phyloP scores from a whole-genome alignment of 1,284 basidiomycete species.

The Fomes fomentarius region DNA sequence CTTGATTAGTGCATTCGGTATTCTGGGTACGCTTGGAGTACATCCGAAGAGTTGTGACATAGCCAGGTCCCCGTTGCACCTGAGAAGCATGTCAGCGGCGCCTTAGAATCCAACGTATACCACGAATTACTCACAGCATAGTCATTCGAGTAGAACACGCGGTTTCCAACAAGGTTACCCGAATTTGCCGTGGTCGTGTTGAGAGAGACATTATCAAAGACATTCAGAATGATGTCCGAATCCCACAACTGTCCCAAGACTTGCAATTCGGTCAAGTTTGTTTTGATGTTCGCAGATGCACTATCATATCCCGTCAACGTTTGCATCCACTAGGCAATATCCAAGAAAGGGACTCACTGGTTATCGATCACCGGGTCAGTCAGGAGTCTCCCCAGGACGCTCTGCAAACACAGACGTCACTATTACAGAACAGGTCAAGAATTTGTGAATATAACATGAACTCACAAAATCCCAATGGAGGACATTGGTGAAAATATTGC shows the following conservation, averaged over 20 bases:
- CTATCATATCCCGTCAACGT: slow-evolving; percentile 33
- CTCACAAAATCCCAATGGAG: slow-evolving; percentile 72
- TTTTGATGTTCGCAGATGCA: slow-evolving; percentile 56
- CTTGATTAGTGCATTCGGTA: slow-evolving; percentile 65
- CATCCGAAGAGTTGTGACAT: slow-evolving; percentile 69
- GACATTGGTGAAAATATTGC: slow-evolving; percentile 56
- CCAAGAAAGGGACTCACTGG: slow-evolving; percentile 46
- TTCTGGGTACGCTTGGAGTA: slow-evolving; percentile 64
- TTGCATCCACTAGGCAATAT: background rate
- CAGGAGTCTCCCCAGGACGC: slow-evolving; percentile 63
- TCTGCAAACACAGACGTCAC: slow-evolving; percentile 37
- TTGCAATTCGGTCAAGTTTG: slow-evolving; percentile 57
- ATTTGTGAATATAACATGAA: slow-evolving; percentile 7
- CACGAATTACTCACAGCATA: slow-evolving; percentile 56
- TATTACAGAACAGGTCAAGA: background rate
- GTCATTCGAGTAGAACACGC: slow-evolving; percentile 68
- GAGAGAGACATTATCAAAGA: slow-evolving; percentile 43
- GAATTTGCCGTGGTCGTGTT: slow-evolving; percentile 54
- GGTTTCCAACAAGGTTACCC: slow-evolving; percentile 61
- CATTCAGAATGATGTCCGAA: slow-evolving; percentile 45
- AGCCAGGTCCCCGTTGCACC: slow-evolving; percentile 63
- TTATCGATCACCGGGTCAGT: slow-evolving; percentile 61
- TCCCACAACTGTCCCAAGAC: slow-evolving; percentile 56
- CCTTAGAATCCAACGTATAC: no score
- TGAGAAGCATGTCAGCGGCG: slow-evolving; percentile 28